Evolutionary conservation across 148 eudicot species (phyloP), one percentile per base, ranked within the genome.

Genomic region (Arctostaphylos glauca): DNA sequence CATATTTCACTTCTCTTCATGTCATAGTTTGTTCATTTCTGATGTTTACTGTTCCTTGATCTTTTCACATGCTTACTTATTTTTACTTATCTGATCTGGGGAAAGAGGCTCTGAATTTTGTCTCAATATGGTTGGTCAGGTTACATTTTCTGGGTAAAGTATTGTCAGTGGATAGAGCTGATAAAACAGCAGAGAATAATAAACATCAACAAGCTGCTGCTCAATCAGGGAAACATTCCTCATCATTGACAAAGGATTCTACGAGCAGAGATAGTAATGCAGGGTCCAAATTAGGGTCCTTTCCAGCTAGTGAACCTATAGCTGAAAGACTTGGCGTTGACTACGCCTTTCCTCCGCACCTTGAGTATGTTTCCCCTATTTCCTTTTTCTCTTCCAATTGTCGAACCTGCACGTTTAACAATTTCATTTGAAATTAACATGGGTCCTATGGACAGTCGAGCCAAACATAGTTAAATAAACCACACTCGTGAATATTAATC

Each of bases 261-360:
- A 7, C 41, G 31, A 52, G 75, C 66, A 90, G 68, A 78, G 86
- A 87, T 78, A 67, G 47, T 47, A 80, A 67, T 52, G 88, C 86
- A 74, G 87, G 83, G 59, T 79, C 88, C 60, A 88, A 80, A 66
- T 70, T 82, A 62, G 90, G 87, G 55, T 78, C 53, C 81, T 52
- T 78, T 58, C 82, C 82, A 78, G 84, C 84, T 67, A 84, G 82
- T 49, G 94, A 92, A 82, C 91, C 94, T 13, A 92, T 95, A 86
- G 95, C 99, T 72, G 89, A 91, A 86, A 94, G 88, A 83, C 98
- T 96, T 83, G 99, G 99, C 38, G 89, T 96, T 54, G 92, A 93
- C 74, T 93, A 94, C 82, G 93, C 98, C 41, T 96, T 94, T 86
- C 97, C 98, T 77, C 97, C 95, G 12, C 91, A 96, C 82, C 88